Evolutionary conservation across 257 asterid species (phyloP), one percentile per base, ranked within the genome.

Genomic region (Nicotiana benthamiana): DNA sequence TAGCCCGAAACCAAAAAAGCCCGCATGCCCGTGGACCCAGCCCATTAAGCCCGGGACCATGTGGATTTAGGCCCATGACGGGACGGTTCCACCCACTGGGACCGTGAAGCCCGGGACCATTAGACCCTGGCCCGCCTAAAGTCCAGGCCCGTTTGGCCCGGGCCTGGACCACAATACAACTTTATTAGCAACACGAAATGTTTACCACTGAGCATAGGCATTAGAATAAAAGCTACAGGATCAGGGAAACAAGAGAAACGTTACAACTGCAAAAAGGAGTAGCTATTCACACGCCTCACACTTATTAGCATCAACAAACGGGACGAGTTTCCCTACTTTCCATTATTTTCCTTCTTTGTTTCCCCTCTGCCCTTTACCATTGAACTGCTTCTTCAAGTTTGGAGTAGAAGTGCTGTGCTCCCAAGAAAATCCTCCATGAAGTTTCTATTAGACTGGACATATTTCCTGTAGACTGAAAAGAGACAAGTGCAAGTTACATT

Each of bases 381-480:
- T 5, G 34, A 43, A 22, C 12, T 72, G 34, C 24, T 72, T 22
- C 77, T 46, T 54, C 53, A 28, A 13, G 30, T 18, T 36, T 46
- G 30, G 40, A 46, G 36, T 22, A 1, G 7, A 72, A 46, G 24
- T 40, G 57, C 0, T 22, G 77, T 46, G 20, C 34, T 20, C 17
- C 57, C 77, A 72, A 15, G 24, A 22, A n/a, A 40, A 48, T 40
- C 78, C 59, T 2, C 60, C 80, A 67, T 57, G 53, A 24, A 81
- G 79, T 67, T 48, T n/a, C 78, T 24, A 24, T 20, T 72, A 48
- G 61, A 81, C 89, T 1, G 97, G 97, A 83, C 92, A 93, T 80
- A 93, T 82, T 63, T 87, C 98, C 85, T 93, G 98, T 92, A 93
- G 80, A 83, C 98, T 95, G 94, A 90, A 83, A 51, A 65, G 75